These are phyloP conservation scores for Colletotrichum aenigma DNA, from an alignment of 2,329 filamentous ascomycete genomes.

Conservation along the genomic window DNA sequence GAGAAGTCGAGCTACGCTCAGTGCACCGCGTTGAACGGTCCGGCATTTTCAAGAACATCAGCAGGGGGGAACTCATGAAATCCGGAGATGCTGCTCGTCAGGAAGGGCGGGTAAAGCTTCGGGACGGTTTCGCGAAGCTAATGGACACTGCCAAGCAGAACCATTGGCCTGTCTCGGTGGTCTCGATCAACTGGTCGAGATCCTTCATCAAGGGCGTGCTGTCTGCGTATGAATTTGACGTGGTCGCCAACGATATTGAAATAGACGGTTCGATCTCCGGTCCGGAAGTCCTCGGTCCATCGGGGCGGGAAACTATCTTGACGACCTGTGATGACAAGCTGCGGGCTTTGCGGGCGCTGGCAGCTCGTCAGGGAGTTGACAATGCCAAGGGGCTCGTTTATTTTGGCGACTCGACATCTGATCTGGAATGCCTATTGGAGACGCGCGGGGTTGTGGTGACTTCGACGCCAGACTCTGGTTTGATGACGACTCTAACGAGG, in stretches of 20 bases:
- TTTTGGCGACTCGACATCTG: constrained; percentile 62
- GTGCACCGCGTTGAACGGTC: constrained; percentile 46
- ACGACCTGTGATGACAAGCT: constrained; percentile 53
- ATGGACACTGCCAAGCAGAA: constrained; percentile 27
- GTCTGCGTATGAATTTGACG: constrained; percentile 29
- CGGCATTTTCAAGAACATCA: constrained; percentile 49
- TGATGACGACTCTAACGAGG: constrained; percentile 26
- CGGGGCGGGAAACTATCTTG: constrained; percentile 29
- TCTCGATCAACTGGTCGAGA: constrained; percentile 58
- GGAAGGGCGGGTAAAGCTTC: constrained; percentile 35
- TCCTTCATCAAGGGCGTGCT: constrained; percentile 52
- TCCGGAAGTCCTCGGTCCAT: constrained; percentile 31
- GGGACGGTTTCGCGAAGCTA: constrained; percentile 44
- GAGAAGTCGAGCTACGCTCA: constrained; percentile 49
- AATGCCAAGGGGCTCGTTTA: constrained; percentile 44
- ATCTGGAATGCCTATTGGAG: constrained; percentile 56
- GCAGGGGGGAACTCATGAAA: constrained; percentile 31
- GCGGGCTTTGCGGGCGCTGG: constrained; percentile 38
- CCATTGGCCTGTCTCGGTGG: constrained; percentile 44
- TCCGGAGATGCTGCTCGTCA: constrained; percentile 42
- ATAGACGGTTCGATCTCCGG: constrained; percentile 45
- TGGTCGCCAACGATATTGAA: constrained; percentile 50
- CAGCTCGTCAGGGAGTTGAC: constrained; percentile 14
- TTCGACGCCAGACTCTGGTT: constrained; percentile 30
- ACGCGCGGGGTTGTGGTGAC: constrained; percentile 52